Conservation (phyloP, 768 basidiomycete genomes). For the Auricularia sp. region DNA sequence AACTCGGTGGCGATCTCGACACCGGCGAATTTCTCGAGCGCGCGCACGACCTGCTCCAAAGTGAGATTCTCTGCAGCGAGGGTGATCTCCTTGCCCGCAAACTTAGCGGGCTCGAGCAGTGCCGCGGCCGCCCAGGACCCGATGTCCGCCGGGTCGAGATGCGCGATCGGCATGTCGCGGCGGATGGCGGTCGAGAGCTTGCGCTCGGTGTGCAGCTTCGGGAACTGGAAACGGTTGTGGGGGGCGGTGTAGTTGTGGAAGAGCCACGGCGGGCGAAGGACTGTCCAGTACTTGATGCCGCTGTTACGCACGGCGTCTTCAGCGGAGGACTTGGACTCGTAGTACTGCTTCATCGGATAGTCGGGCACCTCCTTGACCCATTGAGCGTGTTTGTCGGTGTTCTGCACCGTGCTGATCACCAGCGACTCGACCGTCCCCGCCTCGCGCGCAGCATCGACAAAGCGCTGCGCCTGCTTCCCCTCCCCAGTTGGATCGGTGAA, state of each 20-base stretch:
- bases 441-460: neutral
- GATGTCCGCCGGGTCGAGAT: neutral
- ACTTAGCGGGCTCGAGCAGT: neutral
- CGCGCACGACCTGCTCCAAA: no score
- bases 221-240: neutral
- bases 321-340: neutral
- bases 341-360: neutral
- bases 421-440: neutral
- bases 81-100: no score
- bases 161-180: neutral
- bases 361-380: neutral
- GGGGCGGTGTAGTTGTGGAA: neutral
- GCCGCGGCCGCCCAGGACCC: neutral
- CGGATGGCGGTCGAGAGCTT: neutral
- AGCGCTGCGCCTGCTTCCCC: neutral
- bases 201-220: neutral
- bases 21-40: neutral
- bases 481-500: neutral
- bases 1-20: neutral
- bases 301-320: neutral
- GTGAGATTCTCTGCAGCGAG: no score
- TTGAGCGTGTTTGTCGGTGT: neutral
- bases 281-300: neutral
- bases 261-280: constrained; percentile 1
- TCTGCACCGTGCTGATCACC: neutral